phyloP scores from a whole-genome alignment of 805 yeast species.

The Ascoidea rubescens region DNA sequence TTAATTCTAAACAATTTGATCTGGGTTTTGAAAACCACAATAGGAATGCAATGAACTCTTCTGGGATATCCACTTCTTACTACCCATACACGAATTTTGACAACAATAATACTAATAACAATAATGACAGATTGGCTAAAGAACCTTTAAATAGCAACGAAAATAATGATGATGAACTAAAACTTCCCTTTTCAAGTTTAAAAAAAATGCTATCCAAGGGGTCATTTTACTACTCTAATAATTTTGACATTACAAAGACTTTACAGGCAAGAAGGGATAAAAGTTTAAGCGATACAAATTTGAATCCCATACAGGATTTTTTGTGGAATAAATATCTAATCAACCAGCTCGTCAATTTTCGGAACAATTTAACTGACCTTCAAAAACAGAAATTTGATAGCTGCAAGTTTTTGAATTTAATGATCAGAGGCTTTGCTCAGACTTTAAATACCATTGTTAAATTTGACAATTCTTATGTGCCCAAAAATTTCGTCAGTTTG shows the following conservation, averaged over 20 bases:
- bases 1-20: conserved; percentile 45
- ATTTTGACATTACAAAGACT: conserved; percentile 75
- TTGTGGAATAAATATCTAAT: conserved; percentile 89
- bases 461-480: conserved; percentile 2
- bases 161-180: conserved; percentile 22
- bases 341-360: conserved; percentile 58
- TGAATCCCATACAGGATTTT: conserved; percentile 56
- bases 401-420: conserved; percentile 64
- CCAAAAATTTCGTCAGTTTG: conserved; percentile 4
- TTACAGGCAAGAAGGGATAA: conserved; percentile 58
- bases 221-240: conserved; percentile 78
- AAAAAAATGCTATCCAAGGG: conserved; percentile 70
- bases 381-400: conserved; percentile 49
- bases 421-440: conserved; percentile 85
- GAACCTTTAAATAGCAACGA: not conserved
- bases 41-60: not conserved
- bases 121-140: too few relatives aligned
- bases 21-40: conserved; percentile 15
- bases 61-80: not conserved
- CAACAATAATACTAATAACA: conserved; percentile 8
- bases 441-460: conserved; percentile 27
- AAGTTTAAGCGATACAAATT: conserved; percentile 19
- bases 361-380: conserved; percentile 48
- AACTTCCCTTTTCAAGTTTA: conserved; percentile 72
- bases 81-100: conserved; percentile 14